Base-by-base conservation (phyloP, 2,329 filamentous ascomycete species). In the Venturia oleaginea region DNA sequence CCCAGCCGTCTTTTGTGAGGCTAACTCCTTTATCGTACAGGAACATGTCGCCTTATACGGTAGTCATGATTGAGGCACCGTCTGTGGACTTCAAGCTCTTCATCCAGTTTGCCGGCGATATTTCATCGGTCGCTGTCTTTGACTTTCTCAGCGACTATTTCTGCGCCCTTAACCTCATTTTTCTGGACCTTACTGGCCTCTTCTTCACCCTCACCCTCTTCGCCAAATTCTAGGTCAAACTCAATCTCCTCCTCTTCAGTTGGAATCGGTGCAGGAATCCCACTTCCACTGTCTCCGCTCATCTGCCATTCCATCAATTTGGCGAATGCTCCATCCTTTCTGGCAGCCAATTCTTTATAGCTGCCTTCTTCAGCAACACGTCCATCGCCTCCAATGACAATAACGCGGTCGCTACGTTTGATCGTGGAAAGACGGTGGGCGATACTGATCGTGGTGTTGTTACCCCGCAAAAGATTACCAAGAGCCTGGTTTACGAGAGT, bases 221-320 rank as follows among this genome's bases (percentile, higher is more conserved):
- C 70, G 38, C 76, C 74, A 61, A 71, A 69, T 59, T 72, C 71
- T 48, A 79, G 65, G 57, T 79, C 74, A 22, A 67, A 60, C 67
- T 83, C 76, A 70, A 83, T 81, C 65, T 83, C 76, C 67, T 84
- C 81, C 48, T 79, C 76, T 71, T 81, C 78, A 7, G 74, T 80
- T 10, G 74, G 73, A 37, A 69, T 69, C 4, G 75, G 76, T n/a
- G 69, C 74, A 66, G 61, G 57, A 68, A 57, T 69, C 32, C 65
- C 64, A 69, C 1, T 57, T 55, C 59, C 67, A 5, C 67, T 67
- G 42, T 22, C 89, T 15, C 92, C 93, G 70, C 84, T 94, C 85
- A 97, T 90, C 78, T 99, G 94, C 92, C 92, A 97, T 76, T 97
- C 93, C 94, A 99, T 99, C 63, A 99, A 81, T 77, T 89, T 94